These are phyloP conservation scores for Friedmanniomyces simplex DNA, from an alignment of 495 filamentous ascomycete genomes.

Conservation along the genomic window DNA sequence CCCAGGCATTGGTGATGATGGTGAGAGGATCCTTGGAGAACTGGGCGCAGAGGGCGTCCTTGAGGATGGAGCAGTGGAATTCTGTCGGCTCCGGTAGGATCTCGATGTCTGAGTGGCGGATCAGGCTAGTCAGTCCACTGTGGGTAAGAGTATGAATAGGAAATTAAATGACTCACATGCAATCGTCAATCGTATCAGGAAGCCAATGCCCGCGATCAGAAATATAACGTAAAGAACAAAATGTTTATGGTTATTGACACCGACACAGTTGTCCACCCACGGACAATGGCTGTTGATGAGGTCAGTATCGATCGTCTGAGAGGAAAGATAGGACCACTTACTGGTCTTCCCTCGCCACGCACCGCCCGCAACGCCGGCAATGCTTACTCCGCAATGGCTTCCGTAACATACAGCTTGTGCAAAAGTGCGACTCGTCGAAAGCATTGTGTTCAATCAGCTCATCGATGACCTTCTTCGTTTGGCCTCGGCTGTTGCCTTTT, in stretches of 20 bases:
- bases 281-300: conserved; percentile 74
- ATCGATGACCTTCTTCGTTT: conserved; percentile 79
- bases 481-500: conserved; percentile 73
- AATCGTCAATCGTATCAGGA: conserved; percentile 37
- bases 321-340: conserved; percentile 39
- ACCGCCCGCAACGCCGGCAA: conserved; percentile 80
- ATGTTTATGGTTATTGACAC: conserved; percentile 86
- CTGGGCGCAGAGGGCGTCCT: conserved; percentile 58
- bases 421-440: conserved; percentile 91
- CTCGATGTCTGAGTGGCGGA: conserved; percentile 34
- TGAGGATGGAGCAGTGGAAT: conserved; percentile 62
- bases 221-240: conserved; percentile 81
- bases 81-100: conserved; percentile 30
- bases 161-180: conserved; percentile 36
- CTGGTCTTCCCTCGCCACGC: conserved; percentile 96
- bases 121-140: neutral
- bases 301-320: conserved; percentile 14
- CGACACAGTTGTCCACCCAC: conserved; percentile 95
- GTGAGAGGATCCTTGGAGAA: conserved; percentile 76
- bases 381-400: conserved; percentile 90
- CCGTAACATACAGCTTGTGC: conserved; percentile 83
- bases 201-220: conserved; percentile 62
- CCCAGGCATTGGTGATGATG: conserved; percentile 66
- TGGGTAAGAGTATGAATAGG: neutral
- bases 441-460: conserved; percentile 73